Conservation (phyloP, 148 eudicot species). For the Diospyros lotus region DNA sequence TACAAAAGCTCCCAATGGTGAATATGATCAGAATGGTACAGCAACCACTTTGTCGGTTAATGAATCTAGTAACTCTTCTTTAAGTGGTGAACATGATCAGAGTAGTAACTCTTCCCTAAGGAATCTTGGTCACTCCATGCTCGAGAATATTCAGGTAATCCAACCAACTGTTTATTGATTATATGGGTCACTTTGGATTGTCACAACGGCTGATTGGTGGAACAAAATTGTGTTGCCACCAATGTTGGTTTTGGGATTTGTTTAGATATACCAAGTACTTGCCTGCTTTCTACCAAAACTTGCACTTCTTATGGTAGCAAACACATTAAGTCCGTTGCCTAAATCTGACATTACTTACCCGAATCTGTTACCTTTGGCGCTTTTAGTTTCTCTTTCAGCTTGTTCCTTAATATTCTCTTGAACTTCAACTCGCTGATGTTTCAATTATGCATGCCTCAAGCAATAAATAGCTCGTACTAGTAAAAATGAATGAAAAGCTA, state of each 20-base stretch:
- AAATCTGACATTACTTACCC: neutral
- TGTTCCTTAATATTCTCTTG: neutral
- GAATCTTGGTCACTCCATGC: constrained; percentile 86
- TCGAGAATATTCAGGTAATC: constrained; percentile 94
- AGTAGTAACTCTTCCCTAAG: constrained; percentile 53
- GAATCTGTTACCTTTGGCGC: neutral
- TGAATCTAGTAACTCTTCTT: constrained; percentile 18
- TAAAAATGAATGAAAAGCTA: neutral
- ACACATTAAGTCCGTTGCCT: neutral
- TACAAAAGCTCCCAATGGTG: constrained; percentile 31
- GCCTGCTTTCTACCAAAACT: too few relatives aligned
- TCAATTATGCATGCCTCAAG: neutral
- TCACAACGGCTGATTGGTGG: too few relatives aligned
- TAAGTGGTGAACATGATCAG: constrained; percentile 54
- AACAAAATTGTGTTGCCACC: too few relatives aligned
- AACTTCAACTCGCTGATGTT: too few relatives aligned
- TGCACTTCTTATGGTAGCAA: too few relatives aligned
- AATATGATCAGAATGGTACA: constrained; percentile 22
- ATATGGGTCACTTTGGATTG: neutral
- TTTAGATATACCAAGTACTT: too few relatives aligned
- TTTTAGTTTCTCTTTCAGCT: neutral
- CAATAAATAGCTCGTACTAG: neutral
- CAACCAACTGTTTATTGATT: neutral
- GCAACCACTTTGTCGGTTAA: constrained; percentile 24
- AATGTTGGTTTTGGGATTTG: too few relatives aligned